Conservation (phyloP, 2,329 filamentous ascomycete species). For the Phyllosticta citribraziliensis region DNA sequence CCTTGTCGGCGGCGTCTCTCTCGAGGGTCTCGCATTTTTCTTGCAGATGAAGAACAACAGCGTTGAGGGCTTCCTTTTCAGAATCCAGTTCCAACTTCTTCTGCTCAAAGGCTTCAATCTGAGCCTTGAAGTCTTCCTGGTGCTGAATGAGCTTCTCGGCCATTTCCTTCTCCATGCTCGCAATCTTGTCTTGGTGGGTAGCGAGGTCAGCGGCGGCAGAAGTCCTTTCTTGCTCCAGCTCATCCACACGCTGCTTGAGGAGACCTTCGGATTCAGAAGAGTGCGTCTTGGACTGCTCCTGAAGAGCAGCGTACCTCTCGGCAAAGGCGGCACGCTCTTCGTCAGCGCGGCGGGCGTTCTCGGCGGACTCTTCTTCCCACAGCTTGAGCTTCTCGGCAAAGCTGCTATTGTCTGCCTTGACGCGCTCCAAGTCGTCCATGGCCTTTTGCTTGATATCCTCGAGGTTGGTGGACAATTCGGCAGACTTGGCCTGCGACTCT, state of each 20-base stretch:
- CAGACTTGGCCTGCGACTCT: conserved; percentile 2
- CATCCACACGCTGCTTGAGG: conserved; percentile 3
- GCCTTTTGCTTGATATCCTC: conserved; percentile 4
- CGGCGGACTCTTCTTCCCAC: conserved; percentile 4
- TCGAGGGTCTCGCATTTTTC: conserved; percentile 1
- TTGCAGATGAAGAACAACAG: conserved; percentile 1
- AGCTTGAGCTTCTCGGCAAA: conserved; percentile 6
- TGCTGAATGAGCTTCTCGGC: not conserved
- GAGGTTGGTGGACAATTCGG: not conserved
- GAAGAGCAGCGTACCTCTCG: not conserved
- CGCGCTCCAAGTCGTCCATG: conserved; percentile 3
- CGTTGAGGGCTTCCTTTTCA: conserved; percentile 4
- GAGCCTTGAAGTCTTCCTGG: conserved; percentile 1
- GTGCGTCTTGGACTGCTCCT: not conserved
- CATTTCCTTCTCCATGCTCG: conserved; percentile 3
- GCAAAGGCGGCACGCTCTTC: conserved; percentile 8
- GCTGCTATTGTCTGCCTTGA: conserved; percentile 6
- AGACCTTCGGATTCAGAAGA: conserved; percentile 2
- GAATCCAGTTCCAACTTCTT: conserved; percentile 1
- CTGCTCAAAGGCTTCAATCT: not conserved
- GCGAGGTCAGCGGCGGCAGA: conserved; percentile 2
- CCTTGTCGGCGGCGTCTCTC: conserved; percentile 6
- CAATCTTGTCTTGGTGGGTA: conserved; percentile 1
- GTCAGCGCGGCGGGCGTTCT: conserved; percentile 2
- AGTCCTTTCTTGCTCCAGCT: conserved; percentile 4